Conservation (phyloP, 108 stramenopile genomes). For the Hondaea fermentalgiana region DNA sequence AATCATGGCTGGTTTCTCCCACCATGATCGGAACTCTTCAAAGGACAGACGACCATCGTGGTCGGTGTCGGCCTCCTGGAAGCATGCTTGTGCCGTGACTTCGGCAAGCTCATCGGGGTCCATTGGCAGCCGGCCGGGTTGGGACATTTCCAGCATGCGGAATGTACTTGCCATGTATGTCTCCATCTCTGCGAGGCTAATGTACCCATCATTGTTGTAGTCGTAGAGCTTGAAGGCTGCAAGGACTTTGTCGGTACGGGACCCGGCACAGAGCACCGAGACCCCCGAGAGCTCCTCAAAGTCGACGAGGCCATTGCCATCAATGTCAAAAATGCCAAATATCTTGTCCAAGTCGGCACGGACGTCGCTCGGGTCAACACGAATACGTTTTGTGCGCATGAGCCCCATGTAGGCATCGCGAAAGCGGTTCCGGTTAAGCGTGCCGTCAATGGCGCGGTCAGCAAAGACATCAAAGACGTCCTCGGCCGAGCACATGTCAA, state of each 20-base stretch:
- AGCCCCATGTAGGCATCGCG: neutral
- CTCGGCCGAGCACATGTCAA: neutral
- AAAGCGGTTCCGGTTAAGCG: neutral
- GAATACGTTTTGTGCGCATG: neutral
- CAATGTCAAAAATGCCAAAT: conserved; percentile 20
- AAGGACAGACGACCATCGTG: conserved; percentile 17
- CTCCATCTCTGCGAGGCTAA: neutral
- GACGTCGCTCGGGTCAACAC: neutral
- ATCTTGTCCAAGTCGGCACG: neutral
- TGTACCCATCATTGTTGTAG: neutral
- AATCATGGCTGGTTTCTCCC: neutral
- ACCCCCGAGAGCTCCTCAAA: conserved; percentile 30
- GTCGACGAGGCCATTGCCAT: neutral
- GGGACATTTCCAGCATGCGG: neutral
- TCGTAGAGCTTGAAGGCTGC: neutral
- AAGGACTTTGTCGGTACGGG: neutral
- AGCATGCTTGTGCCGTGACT: neutral
- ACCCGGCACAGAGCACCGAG: conserved; percentile 19
- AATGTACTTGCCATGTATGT: neutral
- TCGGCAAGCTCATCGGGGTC: neutral
- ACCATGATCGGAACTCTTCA: conserved; percentile 15
- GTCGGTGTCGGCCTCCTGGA: neutral
- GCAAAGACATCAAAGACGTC: conserved; percentile 8
- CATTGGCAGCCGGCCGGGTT: neutral
- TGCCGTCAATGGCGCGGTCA: neutral